Evolutionary conservation across 495 filamentous ascomycete genomes (phyloP).

Genomic region (Podospora tetraspora): DNA sequence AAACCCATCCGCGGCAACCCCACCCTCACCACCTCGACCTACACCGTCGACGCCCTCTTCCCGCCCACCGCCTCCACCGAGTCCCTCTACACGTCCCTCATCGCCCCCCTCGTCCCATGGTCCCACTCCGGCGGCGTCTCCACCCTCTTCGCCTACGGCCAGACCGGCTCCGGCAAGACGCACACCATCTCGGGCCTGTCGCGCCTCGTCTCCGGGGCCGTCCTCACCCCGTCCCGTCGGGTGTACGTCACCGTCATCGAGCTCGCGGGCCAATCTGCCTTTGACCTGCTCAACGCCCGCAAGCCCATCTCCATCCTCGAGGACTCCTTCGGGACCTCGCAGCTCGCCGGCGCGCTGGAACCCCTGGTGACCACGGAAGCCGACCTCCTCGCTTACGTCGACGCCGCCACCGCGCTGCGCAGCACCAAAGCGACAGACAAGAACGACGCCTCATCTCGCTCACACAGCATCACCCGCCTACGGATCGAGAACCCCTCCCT

Average conservation of each 20-base stretch:
- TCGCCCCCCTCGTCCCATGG: constrained; percentile 24
- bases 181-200: constrained; percentile 35
- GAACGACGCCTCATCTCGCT: constrained; percentile 2
- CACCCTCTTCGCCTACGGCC: constrained; percentile 43
- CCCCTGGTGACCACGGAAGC: constrained; percentile 13
- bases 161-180: constrained; percentile 47
- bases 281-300: constrained; percentile 8
- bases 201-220: constrained; percentile 18
- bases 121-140: constrained; percentile 23
- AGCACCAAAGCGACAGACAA: constrained; percentile 25
- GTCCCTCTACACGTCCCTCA: constrained; percentile 18
- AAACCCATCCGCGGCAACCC: not conserved
- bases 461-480: not conserved
- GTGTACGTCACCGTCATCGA: constrained; percentile 10
- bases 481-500: not conserved
- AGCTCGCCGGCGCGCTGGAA: constrained; percentile 19
- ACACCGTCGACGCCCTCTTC: constrained; percentile 22
- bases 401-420: constrained; percentile 5
- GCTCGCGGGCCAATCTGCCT: constrained; percentile 6
- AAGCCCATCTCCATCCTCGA: constrained; percentile 15
- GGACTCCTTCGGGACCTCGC: constrained; percentile 20
- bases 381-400: not conserved
- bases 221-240: not conserved
- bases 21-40: constrained; percentile 13
- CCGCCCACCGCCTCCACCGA: constrained; percentile 14